Percentiles rank a stretch among this genome's conserved stretches.
Conservation (phyloP, 2,329 filamentous ascomycete genomes). For the Coleophoma cylindrospora region DNA sequence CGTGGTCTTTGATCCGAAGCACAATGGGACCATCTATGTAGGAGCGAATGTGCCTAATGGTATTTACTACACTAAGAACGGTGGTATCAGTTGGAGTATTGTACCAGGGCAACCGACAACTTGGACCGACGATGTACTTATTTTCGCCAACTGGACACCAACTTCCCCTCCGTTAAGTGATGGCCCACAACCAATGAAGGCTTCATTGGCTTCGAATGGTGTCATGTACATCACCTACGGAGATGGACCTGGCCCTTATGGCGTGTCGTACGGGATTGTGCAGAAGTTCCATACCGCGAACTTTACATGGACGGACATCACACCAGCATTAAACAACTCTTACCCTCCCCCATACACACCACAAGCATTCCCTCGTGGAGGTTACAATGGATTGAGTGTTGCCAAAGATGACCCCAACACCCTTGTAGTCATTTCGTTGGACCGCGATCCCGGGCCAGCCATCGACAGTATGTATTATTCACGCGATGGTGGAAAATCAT, state of each 20-base stretch:
- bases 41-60: conserved; percentile 9
- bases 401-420: conserved; percentile 10
- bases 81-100: conserved; percentile 5
- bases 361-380: conserved; percentile 10
- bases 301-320: conserved; percentile 48
- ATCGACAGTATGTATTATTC: conserved; percentile 11
- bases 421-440: conserved; percentile 8
- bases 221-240: conserved; percentile 49
- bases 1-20: conserved; percentile 10
- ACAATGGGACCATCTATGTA: conserved; percentile 10
- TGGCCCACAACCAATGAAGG: conserved; percentile 7
- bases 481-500: conserved; percentile 8
- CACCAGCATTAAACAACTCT: conserved; percentile 30
- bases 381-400: conserved; percentile 8
- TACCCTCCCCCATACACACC: conserved; percentile 8
- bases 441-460: conserved; percentile 11
- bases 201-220: conserved; percentile 32
- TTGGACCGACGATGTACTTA: conserved; percentile 3
- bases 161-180: conserved; percentile 5
- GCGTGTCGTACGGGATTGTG: conserved; percentile 45
- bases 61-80: conserved; percentile 7
- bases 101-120: conserved; percentile 7
- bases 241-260: conserved; percentile 51
- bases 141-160: neutral
- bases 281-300: conserved; percentile 45